These are phyloP conservation scores for Flammula alnicola DNA, from an alignment of 1,284 basidiomycete species.

Conservation along the genomic window DNA sequence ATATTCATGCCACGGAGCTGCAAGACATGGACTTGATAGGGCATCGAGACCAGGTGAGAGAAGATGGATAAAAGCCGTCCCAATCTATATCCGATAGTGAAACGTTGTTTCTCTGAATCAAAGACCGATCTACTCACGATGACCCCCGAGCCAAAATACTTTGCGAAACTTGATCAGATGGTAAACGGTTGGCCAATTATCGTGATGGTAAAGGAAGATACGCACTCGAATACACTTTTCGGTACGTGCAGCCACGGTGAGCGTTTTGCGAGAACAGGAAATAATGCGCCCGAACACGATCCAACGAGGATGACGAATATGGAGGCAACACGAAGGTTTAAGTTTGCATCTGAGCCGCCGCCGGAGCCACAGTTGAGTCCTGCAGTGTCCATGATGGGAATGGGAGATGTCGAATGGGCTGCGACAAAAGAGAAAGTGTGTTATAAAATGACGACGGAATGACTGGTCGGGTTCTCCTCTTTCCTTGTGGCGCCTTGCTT, in stretches of 20 bases:
- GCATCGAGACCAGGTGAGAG: slow-evolving; percentile 77
- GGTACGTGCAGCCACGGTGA: slow-evolving; percentile 67
- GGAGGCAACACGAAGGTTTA: slow-evolving; percentile 76
- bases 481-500: too few species aligned
- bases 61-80: slow-evolving; percentile 91
- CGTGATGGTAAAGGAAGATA: slow-evolving; percentile 6
- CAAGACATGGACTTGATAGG: slow-evolving; percentile 76
- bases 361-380: slow-evolving; percentile 35
- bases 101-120: slow-evolving; percentile 1
- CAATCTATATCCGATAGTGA: slow-evolving; percentile 61
- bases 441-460: slow-evolving; percentile 20
- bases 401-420: slow-evolving; percentile 6
- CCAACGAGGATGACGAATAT: slow-evolving; percentile 87
- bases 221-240: slow-evolving; percentile 73
- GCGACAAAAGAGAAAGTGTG: slow-evolving; percentile 14
- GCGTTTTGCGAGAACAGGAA: slow-evolving; percentile 79
- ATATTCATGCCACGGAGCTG: slow-evolving; percentile 73
- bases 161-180: slow-evolving; percentile 75
- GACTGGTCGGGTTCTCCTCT: slow-evolving; percentile 31
- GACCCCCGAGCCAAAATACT: slow-evolving; percentile 95
- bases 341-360: slow-evolving; percentile 35
- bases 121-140: slow-evolving; percentile 57
- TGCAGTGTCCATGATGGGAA: slow-evolving; percentile 20
- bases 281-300: slow-evolving; percentile 74
- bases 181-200: slow-evolving; percentile 10